phyloP scores from a whole-genome alignment of 257 asterid species.

The Prunella vulgaris region DNA sequence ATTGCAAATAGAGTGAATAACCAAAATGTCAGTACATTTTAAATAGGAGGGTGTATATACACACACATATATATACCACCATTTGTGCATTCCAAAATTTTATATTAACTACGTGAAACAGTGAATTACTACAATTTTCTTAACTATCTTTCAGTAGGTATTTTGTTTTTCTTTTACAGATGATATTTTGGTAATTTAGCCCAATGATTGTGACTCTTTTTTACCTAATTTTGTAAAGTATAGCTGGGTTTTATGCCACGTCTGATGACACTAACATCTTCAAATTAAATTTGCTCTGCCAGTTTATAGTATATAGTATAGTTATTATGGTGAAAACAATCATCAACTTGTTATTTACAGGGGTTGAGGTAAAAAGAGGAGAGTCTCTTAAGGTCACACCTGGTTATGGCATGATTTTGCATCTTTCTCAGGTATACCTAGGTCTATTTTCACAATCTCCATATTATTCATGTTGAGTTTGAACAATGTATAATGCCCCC shows the following conservation, averaged over 20 bases:
- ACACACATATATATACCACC: not conserved
- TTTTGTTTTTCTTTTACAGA: not conserved
- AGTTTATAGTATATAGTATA: not conserved
- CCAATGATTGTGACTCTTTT: not conserved
- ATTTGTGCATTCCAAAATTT: not conserved
- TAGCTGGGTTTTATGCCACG: not conserved
- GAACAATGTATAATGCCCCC: not conserved
- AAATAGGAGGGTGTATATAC: too few species aligned
- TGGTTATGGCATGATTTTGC: constrained; percentile 51
- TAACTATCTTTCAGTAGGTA: not conserved
- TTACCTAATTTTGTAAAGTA: not conserved
- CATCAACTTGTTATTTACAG: constrained; percentile 29
- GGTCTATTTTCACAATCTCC: not conserved
- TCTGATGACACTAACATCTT: not conserved
- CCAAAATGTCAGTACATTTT: too few species aligned
- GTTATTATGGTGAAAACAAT: not conserved
- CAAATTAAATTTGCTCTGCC: not conserved
- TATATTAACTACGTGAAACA: not conserved
- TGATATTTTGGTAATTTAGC: not conserved
- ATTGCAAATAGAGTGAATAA: too few species aligned
- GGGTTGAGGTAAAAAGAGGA: constrained; percentile 66
- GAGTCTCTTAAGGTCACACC: constrained; percentile 46
- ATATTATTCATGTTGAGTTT: not conserved
- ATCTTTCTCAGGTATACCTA: constrained; percentile 66
- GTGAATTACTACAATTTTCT: not conserved